Base-by-base conservation (phyloP, 371 early-diverging fungal species). In the Chytridium lagenaria region DNA sequence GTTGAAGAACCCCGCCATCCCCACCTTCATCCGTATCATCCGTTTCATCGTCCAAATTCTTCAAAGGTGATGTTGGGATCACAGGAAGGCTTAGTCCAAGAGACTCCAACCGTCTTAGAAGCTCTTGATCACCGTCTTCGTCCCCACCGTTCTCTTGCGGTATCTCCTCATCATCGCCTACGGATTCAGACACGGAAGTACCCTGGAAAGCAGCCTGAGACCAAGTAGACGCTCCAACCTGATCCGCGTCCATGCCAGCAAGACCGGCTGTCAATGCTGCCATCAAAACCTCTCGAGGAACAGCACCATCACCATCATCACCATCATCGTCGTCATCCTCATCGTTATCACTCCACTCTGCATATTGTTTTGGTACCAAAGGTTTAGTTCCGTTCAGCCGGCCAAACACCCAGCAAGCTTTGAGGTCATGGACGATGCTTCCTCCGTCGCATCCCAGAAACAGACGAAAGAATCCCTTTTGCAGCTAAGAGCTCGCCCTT, bases 261-360 rank as follows among this genome's bases (percentile, higher is more conserved):
- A 61, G 61, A 30, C 61, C 61, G 7, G 61, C 61, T 2, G 61
- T 61, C 30, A 61, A 34, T 31, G 61, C 61, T 3, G 61, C 61
- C 37, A 61, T 37, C 36, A 28, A 23, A 61, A 61, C 61, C 34
- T 61, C 36, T 2, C 37, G 61, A 2, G 61, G 61, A 30, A 61
- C 61, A 7, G 7, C 19, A 34, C 10, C 61, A 37, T 61, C 61
- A 5, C 36, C 61, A 37, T 61, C 61, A 16, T 61, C 61, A 7
- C 34, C 61, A 37, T 61, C 61, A 34, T 61, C 36, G 34, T 61
- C 61, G 7, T 61, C 36, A 5, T 34, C 61, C 5, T 61, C 61
- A 10, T 61, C 61, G 34, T 61, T 37, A 26, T 55, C 55, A 28
- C 26, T 26, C 30, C 26, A 16, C 30, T 55, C 55, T 10, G 10